A percentile compares a stretch with the other conserved stretches of the same genome.
phyloP scores from a whole-genome alignment of 139 green algal species.

The Chlorella vulgaris region DNA sequence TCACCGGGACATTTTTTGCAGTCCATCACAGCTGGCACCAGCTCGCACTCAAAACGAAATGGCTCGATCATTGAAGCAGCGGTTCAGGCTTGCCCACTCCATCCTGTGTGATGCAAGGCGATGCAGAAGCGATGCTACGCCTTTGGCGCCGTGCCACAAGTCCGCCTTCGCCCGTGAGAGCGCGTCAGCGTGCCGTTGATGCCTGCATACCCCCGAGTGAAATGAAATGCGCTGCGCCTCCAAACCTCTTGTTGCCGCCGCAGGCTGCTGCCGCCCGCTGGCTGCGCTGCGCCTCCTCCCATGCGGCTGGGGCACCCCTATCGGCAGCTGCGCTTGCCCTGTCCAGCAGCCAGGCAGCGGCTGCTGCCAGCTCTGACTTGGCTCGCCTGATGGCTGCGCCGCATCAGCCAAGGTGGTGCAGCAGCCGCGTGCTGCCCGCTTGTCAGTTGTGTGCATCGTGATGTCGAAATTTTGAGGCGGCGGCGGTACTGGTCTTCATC shows the following conservation, averaged over 20 bases:
- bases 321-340: background rate
- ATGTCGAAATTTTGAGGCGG: background rate
- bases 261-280: background rate
- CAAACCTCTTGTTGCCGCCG: background rate
- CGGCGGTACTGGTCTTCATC: too few species aligned
- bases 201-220: too few species aligned
- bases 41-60: too few species aligned
- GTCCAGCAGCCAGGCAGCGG: background rate
- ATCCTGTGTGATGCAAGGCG: too few species aligned
- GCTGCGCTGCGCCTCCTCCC: background rate
- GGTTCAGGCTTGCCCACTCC: too few species aligned
- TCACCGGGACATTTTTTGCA: too few species aligned
- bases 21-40: too few species aligned
- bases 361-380: too few species aligned
- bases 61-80: too few species aligned
- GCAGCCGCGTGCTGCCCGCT: background rate
- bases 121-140: background rate
- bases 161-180: background rate
- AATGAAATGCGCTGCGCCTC: background rate
- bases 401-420: background rate
- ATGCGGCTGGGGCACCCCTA: background rate
- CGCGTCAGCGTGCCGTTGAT: background rate
- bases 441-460: background rate
- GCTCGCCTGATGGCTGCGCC: conserved; percentile 4
- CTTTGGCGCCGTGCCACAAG: background rate